Conservation (phyloP, 2,329 filamentous ascomycete genomes). For the Scytalidium lignicola region DNA sequence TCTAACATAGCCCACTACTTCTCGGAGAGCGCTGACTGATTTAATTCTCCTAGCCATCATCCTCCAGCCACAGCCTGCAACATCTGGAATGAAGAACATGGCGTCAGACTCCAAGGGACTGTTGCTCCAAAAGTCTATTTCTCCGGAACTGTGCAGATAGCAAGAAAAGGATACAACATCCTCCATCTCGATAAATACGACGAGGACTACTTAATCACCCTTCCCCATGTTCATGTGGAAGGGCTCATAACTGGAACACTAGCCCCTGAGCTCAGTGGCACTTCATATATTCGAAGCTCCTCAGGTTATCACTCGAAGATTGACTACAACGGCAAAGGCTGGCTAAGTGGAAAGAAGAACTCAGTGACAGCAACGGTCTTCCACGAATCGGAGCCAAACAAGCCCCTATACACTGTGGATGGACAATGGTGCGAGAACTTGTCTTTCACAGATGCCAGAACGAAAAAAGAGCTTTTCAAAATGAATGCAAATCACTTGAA, state of each 20-base stretch:
- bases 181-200: conserved; percentile 60
- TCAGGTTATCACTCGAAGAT: conserved; percentile 84
- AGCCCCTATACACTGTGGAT: conserved; percentile 71
- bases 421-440: conserved; percentile 88
- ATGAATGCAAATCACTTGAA: conserved; percentile 53
- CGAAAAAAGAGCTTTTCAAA: conserved; percentile 46
- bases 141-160: conserved; percentile 86
- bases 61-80: conserved; percentile 91
- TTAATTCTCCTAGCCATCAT: conserved; percentile 68
- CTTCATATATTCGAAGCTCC: conserved; percentile 78
- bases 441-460: conserved; percentile 63
- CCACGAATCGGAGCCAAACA: conserved; percentile 61
- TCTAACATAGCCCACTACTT: no score
- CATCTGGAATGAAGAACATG: conserved; percentile 80
- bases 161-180: conserved; percentile 85
- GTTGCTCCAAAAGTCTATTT: conserved; percentile 95
- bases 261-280: conserved; percentile 83
- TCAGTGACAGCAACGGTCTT: conserved; percentile 73
- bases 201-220: conserved; percentile 76
- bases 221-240: conserved; percentile 88
- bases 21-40: conserved; percentile 5
- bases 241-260: conserved; percentile 79
- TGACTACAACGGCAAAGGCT: conserved; percentile 88
- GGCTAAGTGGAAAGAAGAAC: conserved; percentile 94
- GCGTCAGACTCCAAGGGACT: conserved; percentile 71